A percentile compares a stretch with the other conserved stretches of the same genome.
phyloP scores from a whole-genome alignment of 495 filamentous ascomycete species.

The Hypomontagnella monticulosa region DNA sequence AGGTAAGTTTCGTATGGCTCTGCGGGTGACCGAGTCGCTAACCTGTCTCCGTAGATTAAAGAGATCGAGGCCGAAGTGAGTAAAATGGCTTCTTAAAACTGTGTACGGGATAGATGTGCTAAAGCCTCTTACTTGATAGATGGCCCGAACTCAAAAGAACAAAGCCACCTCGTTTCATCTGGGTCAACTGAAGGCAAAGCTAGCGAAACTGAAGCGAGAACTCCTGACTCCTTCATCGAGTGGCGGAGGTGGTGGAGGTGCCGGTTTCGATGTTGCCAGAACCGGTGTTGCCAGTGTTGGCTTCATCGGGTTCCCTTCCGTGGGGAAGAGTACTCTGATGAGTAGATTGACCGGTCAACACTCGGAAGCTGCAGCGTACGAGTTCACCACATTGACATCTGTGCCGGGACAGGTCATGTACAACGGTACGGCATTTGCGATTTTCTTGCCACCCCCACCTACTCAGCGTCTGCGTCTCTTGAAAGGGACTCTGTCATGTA shows the following conservation, averaged over 20 bases:
- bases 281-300: constrained; percentile 97
- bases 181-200: constrained; percentile 96
- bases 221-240: constrained; percentile 84
- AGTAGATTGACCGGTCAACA: constrained; percentile 93
- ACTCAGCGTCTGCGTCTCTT: background rate
- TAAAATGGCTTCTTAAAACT: constrained; percentile 27
- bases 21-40: constrained; percentile 17
- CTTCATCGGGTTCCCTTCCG: constrained; percentile 89
- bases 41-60: constrained; percentile 77
- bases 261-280: constrained; percentile 96
- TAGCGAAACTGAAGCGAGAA: constrained; percentile 96
- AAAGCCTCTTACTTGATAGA: constrained; percentile 57
- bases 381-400: constrained; percentile 97
- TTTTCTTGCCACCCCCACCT: constrained; percentile 12
- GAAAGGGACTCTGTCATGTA: constrained; percentile 1
- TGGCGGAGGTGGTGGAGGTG: constrained; percentile 85
- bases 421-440: constrained; percentile 65
- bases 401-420: constrained; percentile 96
- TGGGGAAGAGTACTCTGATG: constrained; percentile 98
- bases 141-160: constrained; percentile 97
- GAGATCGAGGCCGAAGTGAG: constrained; percentile 91
- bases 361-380: constrained; percentile 96
- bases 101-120: constrained; percentile 27
- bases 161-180: constrained; percentile 91
- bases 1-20: constrained; percentile 64